These are phyloP conservation scores for Lepidium sativum DNA, from an alignment of 345 rosid species.

Conservation along the genomic window DNA sequence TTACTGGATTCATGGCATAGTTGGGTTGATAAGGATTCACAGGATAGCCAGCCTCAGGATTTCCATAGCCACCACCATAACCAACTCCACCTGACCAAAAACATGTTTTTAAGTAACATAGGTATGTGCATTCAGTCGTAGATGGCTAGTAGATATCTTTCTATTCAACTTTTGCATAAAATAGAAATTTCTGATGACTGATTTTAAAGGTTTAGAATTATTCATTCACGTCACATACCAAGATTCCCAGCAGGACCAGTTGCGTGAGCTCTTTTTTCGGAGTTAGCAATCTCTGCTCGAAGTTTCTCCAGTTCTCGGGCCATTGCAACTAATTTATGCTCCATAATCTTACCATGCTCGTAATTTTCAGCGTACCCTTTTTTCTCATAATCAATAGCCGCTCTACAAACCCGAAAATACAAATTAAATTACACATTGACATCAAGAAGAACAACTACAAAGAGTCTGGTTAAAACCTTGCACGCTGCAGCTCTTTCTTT, in stretches of 20 bases:
- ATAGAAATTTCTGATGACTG: background rate
- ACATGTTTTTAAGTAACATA: background rate
- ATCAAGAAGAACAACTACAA: background rate
- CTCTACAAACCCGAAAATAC: conserved; percentile 33
- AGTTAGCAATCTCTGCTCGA: conserved; percentile 82
- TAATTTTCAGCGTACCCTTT: conserved; percentile 94
- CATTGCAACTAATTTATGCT: conserved; percentile 85
- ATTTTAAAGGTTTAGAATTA: background rate
- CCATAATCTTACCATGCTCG: conserved; percentile 89
- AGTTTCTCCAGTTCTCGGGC: conserved; percentile 95
- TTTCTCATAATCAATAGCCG: conserved; percentile 92
- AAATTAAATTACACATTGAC: background rate
- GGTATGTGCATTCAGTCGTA: background rate
- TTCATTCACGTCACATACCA: conserved; percentile 31
- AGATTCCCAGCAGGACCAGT: conserved; percentile 45
- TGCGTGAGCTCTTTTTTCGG: conserved; percentile 63
- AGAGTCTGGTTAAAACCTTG: conserved; percentile 39
- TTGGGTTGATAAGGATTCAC: conserved; percentile 54
- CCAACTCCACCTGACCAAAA: conserved; percentile 36
- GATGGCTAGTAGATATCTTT: background rate
- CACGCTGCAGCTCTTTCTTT: conserved; percentile 88
- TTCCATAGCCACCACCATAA: conserved; percentile 51
- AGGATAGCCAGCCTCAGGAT: conserved; percentile 61
- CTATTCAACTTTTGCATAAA: background rate
- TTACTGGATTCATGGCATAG: conserved; percentile 80